Evolutionary conservation across 495 filamentous ascomycete species (phyloP).

Genomic region (Pyrenula aspistea): DNA sequence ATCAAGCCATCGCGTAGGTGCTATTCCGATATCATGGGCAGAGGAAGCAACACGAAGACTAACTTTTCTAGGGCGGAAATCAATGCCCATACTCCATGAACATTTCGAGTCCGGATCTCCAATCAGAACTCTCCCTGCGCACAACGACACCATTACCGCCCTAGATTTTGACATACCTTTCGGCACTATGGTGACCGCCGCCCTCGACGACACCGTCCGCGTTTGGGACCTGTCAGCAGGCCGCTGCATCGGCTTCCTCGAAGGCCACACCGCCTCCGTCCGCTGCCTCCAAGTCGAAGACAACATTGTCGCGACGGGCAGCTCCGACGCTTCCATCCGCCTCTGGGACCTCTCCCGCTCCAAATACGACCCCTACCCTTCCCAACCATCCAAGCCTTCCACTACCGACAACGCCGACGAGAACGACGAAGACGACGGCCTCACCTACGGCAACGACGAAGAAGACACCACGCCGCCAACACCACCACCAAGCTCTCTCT

Average conservation of each 20-base stretch:
- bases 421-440: constrained; percentile 46
- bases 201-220: constrained; percentile 89
- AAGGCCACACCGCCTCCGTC: constrained; percentile 92
- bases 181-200: constrained; percentile 88
- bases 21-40: too few species aligned
- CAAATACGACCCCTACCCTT: constrained; percentile 41
- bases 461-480: constrained; percentile 42
- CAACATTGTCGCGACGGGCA: constrained; percentile 89
- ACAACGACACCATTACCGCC: constrained; percentile 78
- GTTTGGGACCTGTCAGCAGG: constrained; percentile 96
- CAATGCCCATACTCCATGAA: constrained; percentile 91
- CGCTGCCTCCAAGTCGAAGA: constrained; percentile 89
- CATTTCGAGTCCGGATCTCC: constrained; percentile 83
- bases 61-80: constrained; percentile 44
- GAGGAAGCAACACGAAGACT: constrained; percentile 18
- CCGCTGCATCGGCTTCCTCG: constrained; percentile 77
- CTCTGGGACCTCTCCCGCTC: constrained; percentile 82
- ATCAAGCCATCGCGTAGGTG: constrained; percentile 45
- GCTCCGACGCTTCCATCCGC: constrained; percentile 88
- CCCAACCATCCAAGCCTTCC: background rate
- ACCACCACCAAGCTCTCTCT: constrained; percentile 59
- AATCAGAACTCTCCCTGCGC: constrained; percentile 79
- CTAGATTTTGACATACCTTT: constrained; percentile 95
- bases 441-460: constrained; percentile 40
- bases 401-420: constrained; percentile 44